These are phyloP conservation scores for Tanozyma kutaoensis DNA, from an alignment of 805 yeast genomes.

Conservation along the genomic window DNA sequence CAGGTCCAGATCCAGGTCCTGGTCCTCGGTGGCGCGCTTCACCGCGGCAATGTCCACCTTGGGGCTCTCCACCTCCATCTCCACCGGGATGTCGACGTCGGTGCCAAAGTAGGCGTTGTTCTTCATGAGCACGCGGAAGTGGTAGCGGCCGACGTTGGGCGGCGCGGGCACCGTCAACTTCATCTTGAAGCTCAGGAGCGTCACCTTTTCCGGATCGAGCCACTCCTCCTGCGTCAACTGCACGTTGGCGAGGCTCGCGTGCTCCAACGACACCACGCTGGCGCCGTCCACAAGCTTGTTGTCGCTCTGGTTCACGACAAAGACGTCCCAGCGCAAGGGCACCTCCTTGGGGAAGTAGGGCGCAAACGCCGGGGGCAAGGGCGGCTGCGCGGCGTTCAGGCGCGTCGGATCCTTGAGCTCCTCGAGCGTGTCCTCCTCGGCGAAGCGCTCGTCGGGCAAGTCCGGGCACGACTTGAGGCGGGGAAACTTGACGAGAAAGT, in stretches of 20 bases:
- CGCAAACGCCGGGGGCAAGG: slow-evolving; percentile 49
- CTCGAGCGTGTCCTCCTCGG: slow-evolving; percentile 53
- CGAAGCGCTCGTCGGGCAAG: slow-evolving; percentile 22
- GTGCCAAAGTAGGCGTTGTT: slow-evolving; percentile 72
- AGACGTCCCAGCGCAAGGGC: slow-evolving; percentile 51
- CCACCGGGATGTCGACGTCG: slow-evolving; percentile 61
- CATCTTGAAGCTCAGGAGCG: slow-evolving; percentile 62
- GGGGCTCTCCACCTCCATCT: slow-evolving; percentile 50
- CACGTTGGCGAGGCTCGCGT: slow-evolving; percentile 44
- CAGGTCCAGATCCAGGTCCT: slow-evolving; percentile 31
- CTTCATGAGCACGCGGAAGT: slow-evolving; percentile 58
- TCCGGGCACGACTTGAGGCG: slow-evolving; percentile 45
- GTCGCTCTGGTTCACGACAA: slow-evolving; percentile 63
- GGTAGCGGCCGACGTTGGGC: slow-evolving; percentile 45
- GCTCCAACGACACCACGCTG: slow-evolving; percentile 38
- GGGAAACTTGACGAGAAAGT: slow-evolving; percentile 66
- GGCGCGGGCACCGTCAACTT: slow-evolving; percentile 72
- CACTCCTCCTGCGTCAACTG: slow-evolving; percentile 38
- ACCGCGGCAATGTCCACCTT: slow-evolving; percentile 15
- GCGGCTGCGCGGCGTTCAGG: slow-evolving; percentile 56
- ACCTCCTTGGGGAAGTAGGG: slow-evolving; percentile 59
- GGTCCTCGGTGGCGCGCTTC: slow-evolving; percentile 10
- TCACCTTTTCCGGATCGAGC: slow-evolving; percentile 27
- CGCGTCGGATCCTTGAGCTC: slow-evolving; percentile 59
- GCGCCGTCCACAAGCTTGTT: slow-evolving; percentile 56